Percentiles rank a stretch among this genome's conserved stretches.
These are phyloP conservation scores for Penicillium sp. DNA, from an alignment of 2,329 filamentous ascomycete species.

Conservation along the genomic window DNA sequence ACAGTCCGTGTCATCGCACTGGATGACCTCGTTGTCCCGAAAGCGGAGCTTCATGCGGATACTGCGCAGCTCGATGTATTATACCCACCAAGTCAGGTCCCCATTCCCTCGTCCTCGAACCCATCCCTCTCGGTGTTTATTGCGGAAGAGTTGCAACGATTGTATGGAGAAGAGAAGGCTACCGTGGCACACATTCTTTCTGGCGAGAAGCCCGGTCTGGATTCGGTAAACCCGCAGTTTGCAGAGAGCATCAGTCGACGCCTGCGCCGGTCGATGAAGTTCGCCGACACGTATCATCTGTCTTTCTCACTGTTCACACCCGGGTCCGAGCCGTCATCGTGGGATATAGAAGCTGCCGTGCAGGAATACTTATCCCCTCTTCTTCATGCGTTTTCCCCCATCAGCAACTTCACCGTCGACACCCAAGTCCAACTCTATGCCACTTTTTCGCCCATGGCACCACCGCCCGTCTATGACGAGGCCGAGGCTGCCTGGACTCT, in stretches of 20 bases:
- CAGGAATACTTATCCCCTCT: slow-evolving; percentile 76
- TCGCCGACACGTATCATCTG: slow-evolving; percentile 88
- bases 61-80: slow-evolving; percentile 68
- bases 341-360: slow-evolving; percentile 83
- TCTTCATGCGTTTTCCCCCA: slow-evolving; percentile 69
- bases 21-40: slow-evolving; percentile 45
- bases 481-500: slow-evolving; percentile 59
- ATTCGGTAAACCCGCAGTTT: slow-evolving; percentile 39
- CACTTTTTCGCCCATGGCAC: slow-evolving; percentile 58
- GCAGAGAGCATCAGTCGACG: slow-evolving; percentile 60
- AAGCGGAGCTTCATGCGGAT: slow-evolving; percentile 63
- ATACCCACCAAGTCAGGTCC: slow-evolving; percentile 65
- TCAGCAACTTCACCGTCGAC: slow-evolving; percentile 93
- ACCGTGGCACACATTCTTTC: slow-evolving; percentile 72
- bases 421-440: slow-evolving; percentile 95
- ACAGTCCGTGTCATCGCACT: slow-evolving; percentile 63
- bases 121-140: slow-evolving; percentile 71
- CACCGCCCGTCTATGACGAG: slow-evolving; percentile 52
- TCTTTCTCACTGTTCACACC: slow-evolving; percentile 93
- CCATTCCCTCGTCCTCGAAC: slow-evolving; percentile 63
- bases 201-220: slow-evolving; percentile 43
- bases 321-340: slow-evolving; percentile 70
- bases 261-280: slow-evolving; percentile 79
- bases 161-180: slow-evolving; percentile 84
- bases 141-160: slow-evolving; percentile 66